Percentiles rank a stretch among this genome's conserved stretches.
Evolutionary conservation across 805 yeast species (phyloP).

Genomic region (Saturnispora ahearnii): DNA sequence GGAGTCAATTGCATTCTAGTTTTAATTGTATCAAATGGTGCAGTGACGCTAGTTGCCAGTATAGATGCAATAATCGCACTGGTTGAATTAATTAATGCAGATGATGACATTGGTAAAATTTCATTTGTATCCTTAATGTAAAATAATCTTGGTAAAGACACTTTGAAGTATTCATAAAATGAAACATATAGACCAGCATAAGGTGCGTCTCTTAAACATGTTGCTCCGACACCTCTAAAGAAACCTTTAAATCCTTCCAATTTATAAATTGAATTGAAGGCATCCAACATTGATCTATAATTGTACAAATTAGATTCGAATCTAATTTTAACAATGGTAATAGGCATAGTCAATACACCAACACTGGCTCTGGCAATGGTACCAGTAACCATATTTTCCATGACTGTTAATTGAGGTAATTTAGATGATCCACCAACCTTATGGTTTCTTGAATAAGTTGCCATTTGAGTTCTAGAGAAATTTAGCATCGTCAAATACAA

Average conservation of each 20-base stretch:
- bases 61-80: constrained; percentile 79
- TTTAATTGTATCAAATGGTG: constrained; percentile 91
- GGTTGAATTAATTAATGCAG: constrained; percentile 53
- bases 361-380: constrained; percentile 70
- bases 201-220: constrained; percentile 87
- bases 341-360: constrained; percentile 89
- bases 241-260: constrained; percentile 57
- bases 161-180: constrained; percentile 71
- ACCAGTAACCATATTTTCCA: constrained; percentile 69
- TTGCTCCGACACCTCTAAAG: constrained; percentile 81
- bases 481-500: constrained; percentile 72
- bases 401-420: constrained; percentile 63
- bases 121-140: constrained; percentile 13
- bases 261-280: constrained; percentile 45
- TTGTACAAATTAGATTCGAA: constrained; percentile 74
- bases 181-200: constrained; percentile 90
- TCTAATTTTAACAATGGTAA: constrained; percentile 82
- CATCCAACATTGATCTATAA: constrained; percentile 56
- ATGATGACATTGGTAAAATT: constrained; percentile 17
- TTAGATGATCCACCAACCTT: constrained; percentile 25
- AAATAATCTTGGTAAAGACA: constrained; percentile 37
- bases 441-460: neutral
- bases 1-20: constrained; percentile 81
- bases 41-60: constrained; percentile 75
- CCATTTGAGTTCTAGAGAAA: constrained; percentile 36